Conservation (phyloP, 2,329 filamentous ascomycete species). For the Fusarium tuaranense region DNA sequence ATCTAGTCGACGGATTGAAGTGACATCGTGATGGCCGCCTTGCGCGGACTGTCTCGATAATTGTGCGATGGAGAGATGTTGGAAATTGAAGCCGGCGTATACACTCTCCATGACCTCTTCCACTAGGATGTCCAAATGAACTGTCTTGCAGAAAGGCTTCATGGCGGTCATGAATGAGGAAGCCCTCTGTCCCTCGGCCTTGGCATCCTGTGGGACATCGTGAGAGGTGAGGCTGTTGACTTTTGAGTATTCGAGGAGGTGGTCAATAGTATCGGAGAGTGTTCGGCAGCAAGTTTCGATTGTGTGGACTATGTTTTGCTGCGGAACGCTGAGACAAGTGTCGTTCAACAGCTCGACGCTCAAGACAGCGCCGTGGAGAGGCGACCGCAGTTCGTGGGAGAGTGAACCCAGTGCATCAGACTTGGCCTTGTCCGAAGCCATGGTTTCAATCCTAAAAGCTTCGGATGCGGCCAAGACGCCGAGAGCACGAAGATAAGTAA, state of each 20-base stretch:
- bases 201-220: slow-evolving; percentile 2
- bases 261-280: slow-evolving; percentile 65
- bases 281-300: slow-evolving; percentile 65
- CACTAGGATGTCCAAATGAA: slow-evolving; percentile 54
- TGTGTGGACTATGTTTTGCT: slow-evolving; percentile 60
- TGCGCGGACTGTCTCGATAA: slow-evolving; percentile 13
- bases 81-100: slow-evolving; percentile 58
- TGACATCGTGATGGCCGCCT: slow-evolving; percentile 12
- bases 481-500: slow-evolving; percentile 64
- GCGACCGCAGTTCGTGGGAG: slow-evolving; percentile 71
- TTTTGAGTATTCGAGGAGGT: slow-evolving; percentile 66
- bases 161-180: slow-evolving; percentile 9
- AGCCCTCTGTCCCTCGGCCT: background rate
- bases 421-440: slow-evolving; percentile 60
- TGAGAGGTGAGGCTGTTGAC: slow-evolving; percentile 55
- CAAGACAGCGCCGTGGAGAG: slow-evolving; percentile 70
- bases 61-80: slow-evolving; percentile 40
- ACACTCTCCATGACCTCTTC: slow-evolving; percentile 63
- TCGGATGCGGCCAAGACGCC: slow-evolving; percentile 68
- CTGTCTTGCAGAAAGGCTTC: slow-evolving; percentile 35
- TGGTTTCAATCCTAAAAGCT: slow-evolving; percentile 57
- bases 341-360: slow-evolving; percentile 65
- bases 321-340: slow-evolving; percentile 59
- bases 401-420: slow-evolving; percentile 70
- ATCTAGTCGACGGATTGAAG: slow-evolving; percentile 40